Percentiles rank a stretch among this genome's conserved stretches.
Conservation (phyloP, 1,284 basidiomycete species). For the Pterulicium gracile region DNA sequence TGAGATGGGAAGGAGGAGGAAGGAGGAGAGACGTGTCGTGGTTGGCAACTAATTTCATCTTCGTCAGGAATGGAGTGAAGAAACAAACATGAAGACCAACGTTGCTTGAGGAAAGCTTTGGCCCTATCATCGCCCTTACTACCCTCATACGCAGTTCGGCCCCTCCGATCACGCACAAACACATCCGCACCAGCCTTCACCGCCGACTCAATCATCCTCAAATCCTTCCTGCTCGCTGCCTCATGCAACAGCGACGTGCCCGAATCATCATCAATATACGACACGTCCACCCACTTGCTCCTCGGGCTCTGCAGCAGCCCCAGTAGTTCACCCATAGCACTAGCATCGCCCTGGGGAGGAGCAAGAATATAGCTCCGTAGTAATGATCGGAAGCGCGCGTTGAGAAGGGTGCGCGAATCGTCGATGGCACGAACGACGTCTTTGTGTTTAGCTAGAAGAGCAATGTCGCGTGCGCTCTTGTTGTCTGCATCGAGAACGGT, state of each 20-base stretch:
- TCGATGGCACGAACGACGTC: slow-evolving; percentile 68
- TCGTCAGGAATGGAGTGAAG: slow-evolving; percentile 1
- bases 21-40: slow-evolving; percentile 63
- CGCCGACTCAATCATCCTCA: slow-evolving; percentile 74
- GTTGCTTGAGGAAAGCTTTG: slow-evolving; percentile 76
- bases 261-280: slow-evolving; percentile 66
- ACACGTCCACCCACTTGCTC: slow-evolving; percentile 49
- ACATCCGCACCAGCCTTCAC: slow-evolving; percentile 86
- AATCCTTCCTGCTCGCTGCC: slow-evolving; percentile 76
- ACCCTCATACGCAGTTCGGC: slow-evolving; percentile 68
- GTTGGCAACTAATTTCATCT: slow-evolving; percentile 57
- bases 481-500: slow-evolving; percentile 64
- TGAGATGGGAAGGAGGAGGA: slow-evolving; percentile 19
- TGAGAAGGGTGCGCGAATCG: slow-evolving; percentile 30
- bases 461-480: slow-evolving; percentile 67
- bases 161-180: slow-evolving; percentile 75
- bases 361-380: slow-evolving; percentile 6
- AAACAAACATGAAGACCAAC: slow-evolving; percentile 31
- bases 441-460: slow-evolving; percentile 38
- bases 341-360: not conserved
- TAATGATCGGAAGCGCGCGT: not conserved
- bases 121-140: slow-evolving; percentile 72
- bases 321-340: slow-evolving; percentile 24
- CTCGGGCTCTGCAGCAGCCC: slow-evolving; percentile 54
- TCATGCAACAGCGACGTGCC: slow-evolving; percentile 82